Evolutionary conservation across 108 stramenopile species (phyloP), one percentile per base, ranked within the genome.

Genomic region (Conticribra weissflogii): DNA sequence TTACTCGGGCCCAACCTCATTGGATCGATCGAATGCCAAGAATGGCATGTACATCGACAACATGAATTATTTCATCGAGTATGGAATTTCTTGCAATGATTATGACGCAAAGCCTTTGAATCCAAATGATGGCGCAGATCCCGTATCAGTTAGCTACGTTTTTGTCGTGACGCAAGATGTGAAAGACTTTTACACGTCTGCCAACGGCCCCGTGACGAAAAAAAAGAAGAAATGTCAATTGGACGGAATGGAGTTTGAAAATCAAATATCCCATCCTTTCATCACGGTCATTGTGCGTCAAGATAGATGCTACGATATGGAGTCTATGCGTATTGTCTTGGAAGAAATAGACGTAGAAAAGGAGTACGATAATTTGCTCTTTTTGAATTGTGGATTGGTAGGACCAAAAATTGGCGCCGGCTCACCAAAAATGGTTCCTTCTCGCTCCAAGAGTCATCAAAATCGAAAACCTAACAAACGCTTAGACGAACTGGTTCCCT

Each of bases 31-130:
- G 16, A 21, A 45, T 28, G 81, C 68, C 50, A 83, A 83, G 30
- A 83, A 83, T 61, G 82, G 79, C 4, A 73, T 83, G 63, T 83
- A 83, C 53, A 62, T 79, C 16, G 68, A 75, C 21, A 79, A 83
- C 49, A 80, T 83, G 63, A 60, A 79, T 17, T 83, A 80, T 36
- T 83, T 83, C 53, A 28, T 83, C 12, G 63, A 75, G 32, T 57
- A 80, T 54, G 82, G 82, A 14, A 68, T 83, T 22, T 67, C 68
- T 17, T 82, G 81, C n/a, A 28, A 59, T n/a, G 74, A 75, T 18
- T 54, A 75, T 36, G 58, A 45, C 23, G 46, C 50, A 24, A 14
- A 21, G 36, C 53, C 68, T 4, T 16, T 9, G 15, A 27, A 41
- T 36, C 2, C 45, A 17, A 41, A 63, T n/a, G 17, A 62, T 31